Percentiles rank a stretch among this genome's conserved stretches.
Evolutionary conservation across 140 eudicot genomes (phyloP).

Genomic region (Stevia rebaudiana): DNA sequence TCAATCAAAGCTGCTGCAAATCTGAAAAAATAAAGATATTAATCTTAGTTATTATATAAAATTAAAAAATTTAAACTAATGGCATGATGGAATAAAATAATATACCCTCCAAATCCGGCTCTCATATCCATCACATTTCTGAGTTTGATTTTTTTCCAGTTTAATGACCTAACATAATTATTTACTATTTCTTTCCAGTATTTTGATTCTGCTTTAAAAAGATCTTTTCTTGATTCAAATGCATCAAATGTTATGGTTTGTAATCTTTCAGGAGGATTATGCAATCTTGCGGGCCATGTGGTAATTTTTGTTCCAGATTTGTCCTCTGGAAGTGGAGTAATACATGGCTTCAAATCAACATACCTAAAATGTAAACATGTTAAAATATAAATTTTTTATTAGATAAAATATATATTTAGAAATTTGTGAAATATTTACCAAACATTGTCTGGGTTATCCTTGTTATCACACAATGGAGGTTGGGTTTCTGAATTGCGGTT

Average conservation of each 20-base stretch:
- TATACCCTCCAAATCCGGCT: slow-evolving; percentile 97
- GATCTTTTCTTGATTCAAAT: slow-evolving; percentile 82
- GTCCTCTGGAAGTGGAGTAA: slow-evolving; percentile 64
- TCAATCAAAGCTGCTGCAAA: slow-evolving; percentile 90
- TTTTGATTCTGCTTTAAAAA: slow-evolving; percentile 77
- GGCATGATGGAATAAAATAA: neutral
- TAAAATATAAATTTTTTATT: neutral
- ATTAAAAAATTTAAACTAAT: neutral
- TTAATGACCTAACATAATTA: slow-evolving; percentile 59
- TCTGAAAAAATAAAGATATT: slow-evolving; percentile 35
- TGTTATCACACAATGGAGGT: slow-evolving; percentile 68
- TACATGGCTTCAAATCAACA: slow-evolving; percentile 72
- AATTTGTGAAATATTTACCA: slow-evolving; percentile 37
- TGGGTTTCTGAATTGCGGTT: slow-evolving; percentile 51
- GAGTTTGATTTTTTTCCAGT: slow-evolving; percentile 57
- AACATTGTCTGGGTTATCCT: slow-evolving; percentile 75
- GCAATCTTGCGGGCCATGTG: slow-evolving; percentile 80
- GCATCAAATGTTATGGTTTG: slow-evolving; percentile 80
- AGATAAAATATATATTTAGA: neutral
- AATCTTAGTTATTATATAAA: neutral
- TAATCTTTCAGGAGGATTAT: slow-evolving; percentile 77
- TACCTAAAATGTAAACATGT: slow-evolving; percentile 48
- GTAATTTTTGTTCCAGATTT: slow-evolving; percentile 64
- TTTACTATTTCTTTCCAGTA: slow-evolving; percentile 84
- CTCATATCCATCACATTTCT: slow-evolving; percentile 96